A percentile compares a stretch with the other conserved stretches of the same genome.
Conservation (phyloP, 163 green algal species). For the Prototheca cutis region DNA sequence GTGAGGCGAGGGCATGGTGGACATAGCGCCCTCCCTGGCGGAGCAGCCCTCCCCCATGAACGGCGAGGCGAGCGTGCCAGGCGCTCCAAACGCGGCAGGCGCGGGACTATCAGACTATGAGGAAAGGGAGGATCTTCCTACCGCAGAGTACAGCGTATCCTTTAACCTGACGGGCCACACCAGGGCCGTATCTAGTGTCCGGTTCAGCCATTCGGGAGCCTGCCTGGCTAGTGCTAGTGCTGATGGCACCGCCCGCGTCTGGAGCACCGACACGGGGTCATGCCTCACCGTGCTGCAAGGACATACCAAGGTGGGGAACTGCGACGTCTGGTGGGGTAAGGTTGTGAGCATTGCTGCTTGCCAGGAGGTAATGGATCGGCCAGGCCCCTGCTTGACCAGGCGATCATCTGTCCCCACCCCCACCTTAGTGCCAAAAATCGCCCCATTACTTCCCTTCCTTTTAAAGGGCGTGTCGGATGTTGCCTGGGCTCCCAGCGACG, state of each 20-base stretch:
- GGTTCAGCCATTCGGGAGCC: slow-evolving; percentile 39
- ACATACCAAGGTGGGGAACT: slow-evolving; percentile 15
- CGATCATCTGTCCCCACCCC: no score
- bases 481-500: slow-evolving; percentile 49
- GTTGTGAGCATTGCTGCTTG: no score
- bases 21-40: no score
- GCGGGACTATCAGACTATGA: slow-evolving; percentile 1
- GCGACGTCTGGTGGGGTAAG: no score
- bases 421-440: no score
- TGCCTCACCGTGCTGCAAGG: slow-evolving; percentile 28
- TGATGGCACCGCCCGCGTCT: slow-evolving; percentile 53
- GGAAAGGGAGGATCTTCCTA: slow-evolving; percentile 2
- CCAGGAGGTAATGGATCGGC: no score
- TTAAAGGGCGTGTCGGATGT: slow-evolving; percentile 61
- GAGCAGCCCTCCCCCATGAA: no score
- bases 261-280: slow-evolving; percentile 32
- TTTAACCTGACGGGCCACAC: slow-evolving; percentile 42
- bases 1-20: no score
- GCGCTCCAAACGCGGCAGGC: no score
- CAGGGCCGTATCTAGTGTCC: slow-evolving; percentile 39
- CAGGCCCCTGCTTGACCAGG: no score
- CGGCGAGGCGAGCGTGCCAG: no score
- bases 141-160: background rate
- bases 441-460: background rate
- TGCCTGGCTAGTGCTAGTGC: slow-evolving; percentile 41